Evolutionary conservation across 352 stramenopile genomes (phyloP), one percentile per base, ranked within the genome.

Genomic region (Globisporangium uncinulatum): DNA sequence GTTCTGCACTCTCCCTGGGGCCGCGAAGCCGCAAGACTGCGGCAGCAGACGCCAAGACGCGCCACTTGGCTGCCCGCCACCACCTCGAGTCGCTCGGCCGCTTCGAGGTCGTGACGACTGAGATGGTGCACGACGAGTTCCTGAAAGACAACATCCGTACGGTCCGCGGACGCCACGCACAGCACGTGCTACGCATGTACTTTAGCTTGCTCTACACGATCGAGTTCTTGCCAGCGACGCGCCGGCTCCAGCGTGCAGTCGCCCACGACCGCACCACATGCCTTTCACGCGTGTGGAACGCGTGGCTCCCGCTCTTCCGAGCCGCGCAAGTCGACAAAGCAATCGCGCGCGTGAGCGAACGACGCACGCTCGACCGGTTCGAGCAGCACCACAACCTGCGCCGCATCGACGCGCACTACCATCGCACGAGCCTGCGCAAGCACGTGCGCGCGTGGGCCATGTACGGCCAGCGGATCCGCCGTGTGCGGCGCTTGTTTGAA

Each of bases 121-220:
- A 90, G 56, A 90, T 92, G 79, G 71, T 89, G 31, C 77, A 90
- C 54, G 76, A 87, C 34, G 79, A 92, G 61, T 84, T 90, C 46
- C 65, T 88, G 44, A 89, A 87, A 59, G 82, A 86, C 20, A 89
- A 87, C 56, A 87, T 90, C 52, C 79, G 82, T 4, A 48, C 64
- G 24, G 74, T 88, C 41, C 76, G 78, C 10, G 47, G 59, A 3
- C 50, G 54, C 4, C 67, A 82, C 46, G 46, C 63, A 9, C 43
- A 47, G 20, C 71, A 70, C 43, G 67, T 75, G 42, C 64, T 68
- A 47, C 66, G 68, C 54, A 87, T 74, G 66, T 79, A 70, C 62
- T 89, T 87, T 54, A 59, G 61, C 13, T n/a, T 88, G 7, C 24
- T 89, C 10, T 52, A 74, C 5, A 53, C 69, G 20, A 17, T 70